Evolutionary conservation across 176 grass and related monocot species (phyloP).

Genomic region (Cenchrus fungigraminus): DNA sequence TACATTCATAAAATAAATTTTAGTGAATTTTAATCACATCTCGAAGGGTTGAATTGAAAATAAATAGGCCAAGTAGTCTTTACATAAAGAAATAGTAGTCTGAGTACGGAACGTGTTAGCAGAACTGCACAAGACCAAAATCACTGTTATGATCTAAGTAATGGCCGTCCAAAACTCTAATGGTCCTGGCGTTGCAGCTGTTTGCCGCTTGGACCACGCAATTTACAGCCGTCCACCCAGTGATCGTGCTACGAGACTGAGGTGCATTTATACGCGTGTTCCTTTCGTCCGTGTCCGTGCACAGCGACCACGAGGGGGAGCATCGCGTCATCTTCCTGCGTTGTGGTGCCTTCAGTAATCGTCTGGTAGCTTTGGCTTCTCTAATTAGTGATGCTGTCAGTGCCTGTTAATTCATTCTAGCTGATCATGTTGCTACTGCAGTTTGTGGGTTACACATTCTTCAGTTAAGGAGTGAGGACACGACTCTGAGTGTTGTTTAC

Average conservation of each 20-base stretch:
- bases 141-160: background rate
- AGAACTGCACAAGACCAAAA: background rate
- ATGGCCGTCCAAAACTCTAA: background rate
- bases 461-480: background rate
- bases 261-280: background rate
- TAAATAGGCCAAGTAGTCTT: background rate
- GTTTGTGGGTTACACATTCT: background rate
- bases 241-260: background rate
- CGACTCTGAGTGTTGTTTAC: background rate
- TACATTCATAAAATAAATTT: too few relatives aligned
- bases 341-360: background rate
- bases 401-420: background rate
- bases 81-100: background rate
- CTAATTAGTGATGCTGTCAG: background rate
- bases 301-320: background rate
- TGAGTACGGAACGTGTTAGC: background rate
- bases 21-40: too few relatives aligned
- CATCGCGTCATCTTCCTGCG: background rate
- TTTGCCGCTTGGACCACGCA: slow-evolving; percentile 16
- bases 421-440: background rate
- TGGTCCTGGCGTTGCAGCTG: background rate
- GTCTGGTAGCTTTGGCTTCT: background rate
- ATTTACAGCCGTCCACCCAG: background rate
- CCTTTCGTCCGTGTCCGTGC: background rate
- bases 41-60: background rate